These are phyloP conservation scores for Termitomyces eurrhizus DNA, from an alignment of 768 basidiomycete species.

Conservation along the genomic window DNA sequence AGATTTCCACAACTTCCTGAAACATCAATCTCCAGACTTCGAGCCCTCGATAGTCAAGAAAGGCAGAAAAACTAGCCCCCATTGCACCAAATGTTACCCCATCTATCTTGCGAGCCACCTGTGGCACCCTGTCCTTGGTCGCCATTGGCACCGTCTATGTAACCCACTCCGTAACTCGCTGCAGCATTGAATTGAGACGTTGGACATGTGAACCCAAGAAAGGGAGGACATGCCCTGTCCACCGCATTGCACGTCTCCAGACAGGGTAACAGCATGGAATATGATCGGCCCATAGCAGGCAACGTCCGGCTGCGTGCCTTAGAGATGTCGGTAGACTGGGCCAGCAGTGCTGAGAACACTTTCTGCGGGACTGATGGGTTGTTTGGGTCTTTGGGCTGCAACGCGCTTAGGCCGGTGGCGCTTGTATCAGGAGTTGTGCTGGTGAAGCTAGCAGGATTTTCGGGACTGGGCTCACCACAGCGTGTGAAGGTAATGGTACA, in stretches of 20 bases:
- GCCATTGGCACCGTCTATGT: constrained; percentile 54
- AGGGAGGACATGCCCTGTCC: constrained; percentile 74
- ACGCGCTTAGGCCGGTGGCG: constrained; percentile 27
- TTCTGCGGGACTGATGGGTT: constrained; percentile 19
- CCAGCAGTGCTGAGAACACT: constrained; percentile 48
- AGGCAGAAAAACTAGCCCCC: constrained; percentile 7
- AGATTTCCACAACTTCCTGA: neutral
- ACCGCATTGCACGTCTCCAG: constrained; percentile 71
- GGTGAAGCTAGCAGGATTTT: constrained; percentile 30
- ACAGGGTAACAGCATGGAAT: constrained; percentile 71
- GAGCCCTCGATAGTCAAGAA: neutral
- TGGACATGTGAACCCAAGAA: constrained; percentile 72
- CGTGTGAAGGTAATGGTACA: constrained; percentile 73
- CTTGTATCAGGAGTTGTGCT: constrained; percentile 26
- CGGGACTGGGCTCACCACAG: constrained; percentile 54
- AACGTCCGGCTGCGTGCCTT: constrained; percentile 43
- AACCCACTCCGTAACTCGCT: constrained; percentile 74
- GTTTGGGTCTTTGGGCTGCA: constrained; percentile 18
- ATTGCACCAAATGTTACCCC: constrained; percentile 80
- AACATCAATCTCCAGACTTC: neutral
- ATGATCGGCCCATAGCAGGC: constrained; percentile 41
- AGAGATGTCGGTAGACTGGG: constrained; percentile 34
- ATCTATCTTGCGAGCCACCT: constrained; percentile 57
- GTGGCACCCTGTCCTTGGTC: constrained; percentile 45
- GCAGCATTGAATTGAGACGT: constrained; percentile 54